Percentiles rank a stretch among this genome's conserved stretches.
phyloP scores from a whole-genome alignment of 1,139 yeast species.

The Candida gigantensis region DNA sequence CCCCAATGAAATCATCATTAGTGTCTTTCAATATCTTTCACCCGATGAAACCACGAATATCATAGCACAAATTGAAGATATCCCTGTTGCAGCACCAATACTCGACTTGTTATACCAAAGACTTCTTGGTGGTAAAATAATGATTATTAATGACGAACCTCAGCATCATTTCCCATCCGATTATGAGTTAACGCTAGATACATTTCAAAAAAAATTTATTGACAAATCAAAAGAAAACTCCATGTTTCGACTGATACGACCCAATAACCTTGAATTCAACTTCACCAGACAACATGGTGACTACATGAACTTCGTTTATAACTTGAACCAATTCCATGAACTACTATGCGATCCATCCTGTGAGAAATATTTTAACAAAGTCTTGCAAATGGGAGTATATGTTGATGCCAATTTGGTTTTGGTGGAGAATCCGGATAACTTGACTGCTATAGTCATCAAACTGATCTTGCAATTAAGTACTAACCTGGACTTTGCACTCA shows the following conservation, averaged over 20 bases:
- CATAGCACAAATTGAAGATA: conserved; percentile 13
- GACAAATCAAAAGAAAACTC: conserved; percentile 10
- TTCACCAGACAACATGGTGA: conserved; percentile 32
- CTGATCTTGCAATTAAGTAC: conserved; percentile 13
- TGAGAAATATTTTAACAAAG: conserved; percentile 19
- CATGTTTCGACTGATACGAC: conserved; percentile 24
- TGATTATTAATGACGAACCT: conserved; percentile 19
- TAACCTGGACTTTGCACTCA: conserved; percentile 16
- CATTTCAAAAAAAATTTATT: conserved; percentile 11
- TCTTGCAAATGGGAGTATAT: conserved; percentile 25
- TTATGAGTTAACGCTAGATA: conserved; percentile 15
- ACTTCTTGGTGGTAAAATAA: conserved; percentile 23
- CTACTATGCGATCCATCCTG: conserved; percentile 17
- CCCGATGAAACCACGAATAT: conserved; percentile 24
- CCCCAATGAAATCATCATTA: conserved; percentile 29
- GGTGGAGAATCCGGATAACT: conserved; percentile 18
- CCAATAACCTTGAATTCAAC: conserved; percentile 27
- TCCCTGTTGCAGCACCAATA: conserved; percentile 7
- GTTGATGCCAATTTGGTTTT: conserved; percentile 30
- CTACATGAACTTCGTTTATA: conserved; percentile 26
- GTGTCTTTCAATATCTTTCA: conserved; percentile 23
- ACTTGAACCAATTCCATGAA: conserved; percentile 25
- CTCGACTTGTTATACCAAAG: conserved; percentile 20
- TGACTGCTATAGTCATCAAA: conserved; percentile 16
- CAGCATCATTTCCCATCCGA: conserved; percentile 9